phyloP scores from a whole-genome alignment of 169 alveolate genomes.

The Plasmodium reichenowi region DNA sequence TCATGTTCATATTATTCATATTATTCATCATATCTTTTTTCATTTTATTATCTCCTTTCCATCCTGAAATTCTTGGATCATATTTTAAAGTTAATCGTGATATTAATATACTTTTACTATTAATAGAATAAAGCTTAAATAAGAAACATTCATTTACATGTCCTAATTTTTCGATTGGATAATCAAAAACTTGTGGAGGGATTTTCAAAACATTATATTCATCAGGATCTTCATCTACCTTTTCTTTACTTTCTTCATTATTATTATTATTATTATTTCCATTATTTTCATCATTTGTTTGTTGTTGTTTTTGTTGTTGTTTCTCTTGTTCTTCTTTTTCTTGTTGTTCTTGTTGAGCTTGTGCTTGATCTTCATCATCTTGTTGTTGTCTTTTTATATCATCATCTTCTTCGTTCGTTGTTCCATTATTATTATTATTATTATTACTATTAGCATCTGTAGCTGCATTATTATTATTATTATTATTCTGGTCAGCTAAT shows the following conservation, averaged over 20 bases:
- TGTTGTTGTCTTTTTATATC: slow-evolving; percentile 33
- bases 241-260: background rate
- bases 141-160: slow-evolving; percentile 81
- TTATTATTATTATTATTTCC: background rate
- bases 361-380: background rate
- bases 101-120: slow-evolving; percentile 74
- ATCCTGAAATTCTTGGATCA: slow-evolving; percentile 81
- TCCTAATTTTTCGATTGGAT: slow-evolving; percentile 74
- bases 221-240: slow-evolving; percentile 69
- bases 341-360: background rate
- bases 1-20: background rate
- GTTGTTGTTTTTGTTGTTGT: slow-evolving; percentile 2
- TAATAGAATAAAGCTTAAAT: slow-evolving; percentile 74
- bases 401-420: slow-evolving; percentile 16
- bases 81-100: slow-evolving; percentile 75
- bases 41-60: slow-evolving; percentile 72
- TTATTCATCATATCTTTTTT: slow-evolving; percentile 68
- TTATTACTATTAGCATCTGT: slow-evolving; percentile 6
- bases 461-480: background rate
- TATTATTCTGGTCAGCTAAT: slow-evolving; percentile 3
- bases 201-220: slow-evolving; percentile 79
- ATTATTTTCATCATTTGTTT: background rate
- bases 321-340: background rate
- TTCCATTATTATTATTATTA: background rate
- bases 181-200: slow-evolving; percentile 79